Base-by-base conservation (phyloP, 352 stramenopile genomes). In the Pythium apleroticum region DNA sequence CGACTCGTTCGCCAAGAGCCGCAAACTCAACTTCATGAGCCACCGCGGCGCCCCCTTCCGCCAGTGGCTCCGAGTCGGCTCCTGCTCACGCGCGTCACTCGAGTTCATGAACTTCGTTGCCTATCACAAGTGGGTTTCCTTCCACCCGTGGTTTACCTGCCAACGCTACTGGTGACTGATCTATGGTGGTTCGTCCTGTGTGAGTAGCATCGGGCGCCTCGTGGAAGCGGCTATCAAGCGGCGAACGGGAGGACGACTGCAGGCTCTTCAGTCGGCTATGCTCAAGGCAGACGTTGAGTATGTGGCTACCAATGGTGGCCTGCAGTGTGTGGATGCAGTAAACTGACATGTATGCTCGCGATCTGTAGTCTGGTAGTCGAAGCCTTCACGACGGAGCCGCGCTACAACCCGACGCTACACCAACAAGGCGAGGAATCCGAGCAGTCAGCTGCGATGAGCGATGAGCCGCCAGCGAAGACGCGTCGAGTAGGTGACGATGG, bases 71-170 rank as follows among this genome's bases (percentile, higher is more conserved):
- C 60, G 60, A 4, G 60, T 95, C 7, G 81, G 69, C 31, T 86
- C 82, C 48, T 80, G 78, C 31, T 93, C 84, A 4, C 78, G 80
- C 15, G 86, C 86, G 31, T 89, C 84, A 27, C 75, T 92, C 24
- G 86, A 95, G 70, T 95, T 95, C 30, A 74, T 95, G 46, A 95
- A 95, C 62, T 95, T 95, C 56, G 82, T 95, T 15, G 69, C 84
- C 37, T 95, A 95, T 59, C 84, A 95, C 73, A 91, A 91, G 86
- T 91, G 68, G 59, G 80, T 69, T 41, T 49, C 25, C 41, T 28
- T 60, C 4, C 15, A 54, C 19, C 11, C 30, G 1, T 61, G n/a
- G 48, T 53, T 8, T 5, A 10, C 27, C 4, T 54, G 4, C 8
- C n/a, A 10, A 28, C 25, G 43, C 43, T 27, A 10, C 17, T 25